Evolutionary conservation across 345 rosid genomes (phyloP).

Genomic region (Populus pruinosa): DNA sequence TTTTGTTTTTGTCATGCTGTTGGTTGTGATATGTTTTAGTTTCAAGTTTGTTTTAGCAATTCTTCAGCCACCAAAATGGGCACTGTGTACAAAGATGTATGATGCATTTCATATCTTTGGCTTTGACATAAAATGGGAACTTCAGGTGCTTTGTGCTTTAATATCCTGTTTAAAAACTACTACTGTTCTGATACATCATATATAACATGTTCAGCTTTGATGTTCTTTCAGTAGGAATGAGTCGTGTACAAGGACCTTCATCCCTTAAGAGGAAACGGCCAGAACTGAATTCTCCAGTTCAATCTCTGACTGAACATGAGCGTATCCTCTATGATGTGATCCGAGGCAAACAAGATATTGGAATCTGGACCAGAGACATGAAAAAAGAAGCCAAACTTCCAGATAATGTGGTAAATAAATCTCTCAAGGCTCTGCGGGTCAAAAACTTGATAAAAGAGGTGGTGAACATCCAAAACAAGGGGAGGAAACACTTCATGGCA

Average conservation of each 20-base stretch:
- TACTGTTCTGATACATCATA: not conserved
- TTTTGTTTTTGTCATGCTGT: not conserved
- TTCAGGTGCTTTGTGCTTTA: not conserved
- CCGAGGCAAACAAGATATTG: conserved; percentile 52
- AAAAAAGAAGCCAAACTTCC: conserved; percentile 43
- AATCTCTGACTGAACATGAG: conserved; percentile 51
- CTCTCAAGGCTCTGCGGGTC: conserved; percentile 46
- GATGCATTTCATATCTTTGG: not conserved
- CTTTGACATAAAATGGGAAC: not conserved
- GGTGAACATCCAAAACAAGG: not conserved
- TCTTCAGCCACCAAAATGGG: not conserved
- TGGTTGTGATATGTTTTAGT: not conserved
- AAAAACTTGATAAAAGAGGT: not conserved
- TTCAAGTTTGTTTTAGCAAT: not conserved
- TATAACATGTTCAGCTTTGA: not conserved
- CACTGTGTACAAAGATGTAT: no score
- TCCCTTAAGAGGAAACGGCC: conserved; percentile 52
- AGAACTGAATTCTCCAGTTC: conserved; percentile 29
- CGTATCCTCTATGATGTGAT: conserved; percentile 39
- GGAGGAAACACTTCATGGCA: not conserved
- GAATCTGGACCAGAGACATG: conserved; percentile 49
- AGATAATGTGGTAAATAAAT: conserved; percentile 32
- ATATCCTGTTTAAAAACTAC: not conserved
- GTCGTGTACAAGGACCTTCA: not conserved
- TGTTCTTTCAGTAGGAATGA: conserved; percentile 13